Conservation (phyloP, 768 basidiomycete species). For the Trametes villosa region DNA sequence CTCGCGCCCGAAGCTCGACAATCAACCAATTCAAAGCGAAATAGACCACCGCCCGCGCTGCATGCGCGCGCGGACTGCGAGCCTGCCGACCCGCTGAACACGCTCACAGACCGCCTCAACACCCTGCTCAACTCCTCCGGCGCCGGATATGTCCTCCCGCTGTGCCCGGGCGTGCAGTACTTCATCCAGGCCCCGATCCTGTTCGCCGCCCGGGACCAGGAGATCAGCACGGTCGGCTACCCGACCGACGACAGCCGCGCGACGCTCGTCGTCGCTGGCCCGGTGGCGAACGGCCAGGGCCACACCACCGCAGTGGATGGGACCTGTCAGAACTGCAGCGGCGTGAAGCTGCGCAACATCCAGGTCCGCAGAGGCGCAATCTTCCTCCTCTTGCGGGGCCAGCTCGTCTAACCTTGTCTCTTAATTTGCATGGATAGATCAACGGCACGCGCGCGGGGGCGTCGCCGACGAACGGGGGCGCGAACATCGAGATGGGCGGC, state of each 20-base stretch:
- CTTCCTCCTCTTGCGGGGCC: background rate
- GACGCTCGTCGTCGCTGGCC: slow-evolving; percentile 68
- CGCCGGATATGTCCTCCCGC: slow-evolving; percentile 61
- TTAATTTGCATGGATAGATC: slow-evolving; percentile 51
- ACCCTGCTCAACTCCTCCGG: slow-evolving; percentile 66
- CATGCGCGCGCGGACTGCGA: slow-evolving; percentile 34
- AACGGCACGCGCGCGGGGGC: slow-evolving; percentile 69
- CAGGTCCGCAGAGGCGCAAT: slow-evolving; percentile 49
- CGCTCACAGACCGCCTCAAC: slow-evolving; percentile 68
- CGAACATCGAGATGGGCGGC: slow-evolving; percentile 87
- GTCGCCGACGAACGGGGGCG: slow-evolving; percentile 61
- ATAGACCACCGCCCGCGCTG: slow-evolving; percentile 1
- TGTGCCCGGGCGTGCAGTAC: slow-evolving; percentile 70
- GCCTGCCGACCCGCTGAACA: slow-evolving; percentile 60
- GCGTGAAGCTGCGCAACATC: slow-evolving; percentile 69
- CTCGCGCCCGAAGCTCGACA: no score
- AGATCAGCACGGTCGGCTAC: slow-evolving; percentile 81
- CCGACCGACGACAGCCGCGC: slow-evolving; percentile 72
- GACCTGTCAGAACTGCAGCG: slow-evolving; percentile 59
- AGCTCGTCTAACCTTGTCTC: background rate
- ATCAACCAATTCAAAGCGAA: background rate
- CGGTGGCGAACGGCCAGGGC: slow-evolving; percentile 61
- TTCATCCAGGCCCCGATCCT: slow-evolving; percentile 65
- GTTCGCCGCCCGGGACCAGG: slow-evolving; percentile 71
- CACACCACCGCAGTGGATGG: slow-evolving; percentile 79